Base-by-base conservation (phyloP, 768 basidiomycete genomes). In the Podaxis sp. region DNA sequence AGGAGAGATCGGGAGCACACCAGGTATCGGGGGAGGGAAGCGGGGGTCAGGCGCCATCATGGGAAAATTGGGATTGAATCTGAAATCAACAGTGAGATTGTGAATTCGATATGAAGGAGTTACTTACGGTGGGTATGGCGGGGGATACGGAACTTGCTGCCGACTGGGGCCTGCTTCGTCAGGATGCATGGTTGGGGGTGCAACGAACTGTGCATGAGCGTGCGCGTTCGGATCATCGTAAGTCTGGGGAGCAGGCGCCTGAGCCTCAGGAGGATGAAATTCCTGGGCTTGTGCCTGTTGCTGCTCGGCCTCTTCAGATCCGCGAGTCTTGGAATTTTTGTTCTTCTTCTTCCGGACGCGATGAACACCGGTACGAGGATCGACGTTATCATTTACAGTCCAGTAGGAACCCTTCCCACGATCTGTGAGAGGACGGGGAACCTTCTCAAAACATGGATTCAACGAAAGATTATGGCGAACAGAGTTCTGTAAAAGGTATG, bases 381-480 rank as follows among this genome's bases (percentile, higher is more conserved):
- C 92, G 49, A 94, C 90, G 68, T 90, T 90, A 69, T 94, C 92
- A 69, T 94, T 93, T 65, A 95, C 93, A 0, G 92, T 93, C 93
- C 93, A 95, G 70, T 94, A 95, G 0, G 91, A 93, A 22, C 93
- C 93, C 70, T 95, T 95, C 57, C 93, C 93, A 57, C 93, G 87
- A 69, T 95, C 93, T 5, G 93, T 95, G 67, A 95, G 84, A 12
- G 93, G 93, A n/a, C 93, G 89, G 2, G 93, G 88, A 4, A 94
- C 90, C 75, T 95, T 95, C 75, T 93, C 91, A 69, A 95, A 95
- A 71, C 92, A 95, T 57, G 93, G 92, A 68, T 95, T 95, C 64
- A 95, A 81, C 5, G 93, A 95, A 26, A 95, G 83, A 69, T 95
- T 95, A 74, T 95, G 93, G 53, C 93, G 89, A 66, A 95, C 92